Conservation (phyloP, 2,329 filamentous ascomycete species). For the Fusarium sp. region DNA sequence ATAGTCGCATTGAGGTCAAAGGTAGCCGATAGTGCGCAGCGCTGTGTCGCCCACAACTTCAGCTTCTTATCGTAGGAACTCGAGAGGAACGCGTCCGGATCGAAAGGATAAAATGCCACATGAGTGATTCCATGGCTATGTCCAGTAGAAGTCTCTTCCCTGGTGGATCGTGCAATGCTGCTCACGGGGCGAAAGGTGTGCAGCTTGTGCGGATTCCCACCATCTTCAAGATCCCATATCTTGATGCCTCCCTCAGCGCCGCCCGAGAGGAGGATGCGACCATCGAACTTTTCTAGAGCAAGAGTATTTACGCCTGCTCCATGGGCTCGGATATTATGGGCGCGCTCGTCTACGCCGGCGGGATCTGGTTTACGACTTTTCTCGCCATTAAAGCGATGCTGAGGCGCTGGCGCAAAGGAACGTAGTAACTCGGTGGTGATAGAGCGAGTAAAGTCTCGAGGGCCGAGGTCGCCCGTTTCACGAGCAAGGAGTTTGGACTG, state of each 20-base stretch:
- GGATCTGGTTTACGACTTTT: constrained; percentile 24
- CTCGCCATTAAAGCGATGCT: constrained; percentile 75
- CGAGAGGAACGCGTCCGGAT: constrained; percentile 78
- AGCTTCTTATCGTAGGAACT: constrained; percentile 82
- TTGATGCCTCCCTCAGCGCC: constrained; percentile 86
- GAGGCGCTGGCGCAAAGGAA: constrained; percentile 74
- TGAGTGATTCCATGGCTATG: constrained; percentile 81
- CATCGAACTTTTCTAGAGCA: constrained; percentile 84
- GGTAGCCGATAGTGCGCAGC: constrained; percentile 68
- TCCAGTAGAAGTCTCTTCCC: constrained; percentile 45
- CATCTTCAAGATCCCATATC: constrained; percentile 84
- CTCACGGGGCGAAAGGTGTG: constrained; percentile 66
- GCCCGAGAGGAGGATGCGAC: constrained; percentile 80
- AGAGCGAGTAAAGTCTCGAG: constrained; percentile 71
- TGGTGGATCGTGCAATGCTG: constrained; percentile 58
- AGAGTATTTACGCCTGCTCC: constrained; percentile 82
- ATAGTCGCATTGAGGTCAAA: constrained; percentile 76
- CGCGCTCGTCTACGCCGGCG: constrained; percentile 44
- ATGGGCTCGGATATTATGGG: constrained; percentile 70
- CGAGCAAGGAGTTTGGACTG: constrained; percentile 82
- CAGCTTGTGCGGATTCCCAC: constrained; percentile 55
- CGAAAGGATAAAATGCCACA: constrained; percentile 81
- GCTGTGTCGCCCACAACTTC: constrained; percentile 78
- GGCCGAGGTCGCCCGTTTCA: constrained; percentile 74
- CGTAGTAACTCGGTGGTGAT: constrained; percentile 74